These are phyloP conservation scores for Ascochyta fabae DNA, from an alignment of 2,329 filamentous ascomycete genomes.

Conservation along the genomic window DNA sequence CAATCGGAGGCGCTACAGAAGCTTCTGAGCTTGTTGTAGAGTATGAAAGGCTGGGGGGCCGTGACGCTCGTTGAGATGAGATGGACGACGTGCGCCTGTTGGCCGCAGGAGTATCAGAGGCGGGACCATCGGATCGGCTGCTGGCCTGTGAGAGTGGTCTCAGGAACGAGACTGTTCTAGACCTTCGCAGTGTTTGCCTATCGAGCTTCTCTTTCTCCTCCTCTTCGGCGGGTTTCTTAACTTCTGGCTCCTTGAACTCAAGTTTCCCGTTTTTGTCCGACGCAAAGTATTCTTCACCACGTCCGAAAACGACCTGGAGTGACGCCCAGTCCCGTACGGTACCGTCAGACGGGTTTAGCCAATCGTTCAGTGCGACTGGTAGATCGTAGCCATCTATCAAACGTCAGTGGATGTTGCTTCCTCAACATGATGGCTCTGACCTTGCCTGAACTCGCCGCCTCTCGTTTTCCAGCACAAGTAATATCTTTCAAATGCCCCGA, in stretches of 20 bases:
- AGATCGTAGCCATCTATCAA: conserved; percentile 45
- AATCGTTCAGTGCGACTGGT: conserved; percentile 40
- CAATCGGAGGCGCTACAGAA: conserved; percentile 22
- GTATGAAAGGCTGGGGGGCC: conserved; percentile 32
- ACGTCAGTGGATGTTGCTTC: neutral
- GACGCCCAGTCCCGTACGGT: conserved; percentile 41
- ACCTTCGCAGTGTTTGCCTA: conserved; percentile 30
- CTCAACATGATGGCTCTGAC: conserved; percentile 22
- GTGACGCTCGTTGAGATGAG: conserved; percentile 25
- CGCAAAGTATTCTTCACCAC: conserved; percentile 50
- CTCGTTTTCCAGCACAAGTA: conserved; percentile 50
- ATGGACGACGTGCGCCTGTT: conserved; percentile 28
- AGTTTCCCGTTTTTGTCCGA: conserved; percentile 49
- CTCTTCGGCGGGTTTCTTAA: conserved; percentile 27
- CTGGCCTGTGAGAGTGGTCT: conserved; percentile 34
- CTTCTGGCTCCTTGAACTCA: conserved; percentile 43
- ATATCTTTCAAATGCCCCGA: conserved; percentile 50
- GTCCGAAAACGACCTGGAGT: conserved; percentile 49
- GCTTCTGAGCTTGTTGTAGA: conserved; percentile 32
- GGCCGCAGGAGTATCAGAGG: conserved; percentile 13
- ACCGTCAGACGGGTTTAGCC: conserved; percentile 44
- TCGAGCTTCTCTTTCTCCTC: conserved; percentile 26
- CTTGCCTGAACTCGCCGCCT: conserved; percentile 46
- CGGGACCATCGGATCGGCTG: conserved; percentile 17
- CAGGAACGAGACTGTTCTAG: conserved; percentile 41